Conservation (phyloP, 2,329 filamentous ascomycete species). For the Colletotrichum destructivum region DNA sequence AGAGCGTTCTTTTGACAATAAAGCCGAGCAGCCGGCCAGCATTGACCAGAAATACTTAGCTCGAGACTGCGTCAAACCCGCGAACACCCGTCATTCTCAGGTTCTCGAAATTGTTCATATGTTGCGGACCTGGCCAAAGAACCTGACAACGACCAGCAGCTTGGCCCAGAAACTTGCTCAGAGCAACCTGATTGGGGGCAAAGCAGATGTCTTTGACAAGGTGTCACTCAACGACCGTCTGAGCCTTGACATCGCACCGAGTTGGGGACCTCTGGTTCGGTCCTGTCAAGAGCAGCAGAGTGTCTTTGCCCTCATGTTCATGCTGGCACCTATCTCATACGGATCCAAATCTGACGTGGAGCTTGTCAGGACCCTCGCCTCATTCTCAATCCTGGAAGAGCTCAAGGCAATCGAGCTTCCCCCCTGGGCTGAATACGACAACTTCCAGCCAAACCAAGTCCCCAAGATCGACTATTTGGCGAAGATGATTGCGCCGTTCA, state of each 20-base stretch:
- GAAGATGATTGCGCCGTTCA: constrained; percentile 51
- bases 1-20: constrained; percentile 47
- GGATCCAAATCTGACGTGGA: constrained; percentile 54
- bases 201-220: constrained; percentile 47
- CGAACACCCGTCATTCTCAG: constrained; percentile 35
- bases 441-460: constrained; percentile 53
- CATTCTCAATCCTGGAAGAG: constrained; percentile 58
- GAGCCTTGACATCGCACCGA: constrained; percentile 51
- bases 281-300: constrained; percentile 51
- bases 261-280: constrained; percentile 62
- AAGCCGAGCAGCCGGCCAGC: neutral
- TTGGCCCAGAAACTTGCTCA: constrained; percentile 39
- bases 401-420: constrained; percentile 58
- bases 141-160: constrained; percentile 35
- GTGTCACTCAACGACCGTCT: constrained; percentile 58
- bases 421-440: constrained; percentile 50
- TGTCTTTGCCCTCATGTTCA: constrained; percentile 59
- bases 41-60: constrained; percentile 39
- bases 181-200: constrained; percentile 55
- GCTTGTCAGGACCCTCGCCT: constrained; percentile 59
- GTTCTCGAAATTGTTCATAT: constrained; percentile 44
- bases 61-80: constrained; percentile 41
- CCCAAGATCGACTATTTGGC: constrained; percentile 52
- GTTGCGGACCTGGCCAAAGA: constrained; percentile 43
- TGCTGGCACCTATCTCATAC: constrained; percentile 62